Conservation (phyloP, 2,329 filamentous ascomycete genomes). For the Nectriaceae sp. region DNA sequence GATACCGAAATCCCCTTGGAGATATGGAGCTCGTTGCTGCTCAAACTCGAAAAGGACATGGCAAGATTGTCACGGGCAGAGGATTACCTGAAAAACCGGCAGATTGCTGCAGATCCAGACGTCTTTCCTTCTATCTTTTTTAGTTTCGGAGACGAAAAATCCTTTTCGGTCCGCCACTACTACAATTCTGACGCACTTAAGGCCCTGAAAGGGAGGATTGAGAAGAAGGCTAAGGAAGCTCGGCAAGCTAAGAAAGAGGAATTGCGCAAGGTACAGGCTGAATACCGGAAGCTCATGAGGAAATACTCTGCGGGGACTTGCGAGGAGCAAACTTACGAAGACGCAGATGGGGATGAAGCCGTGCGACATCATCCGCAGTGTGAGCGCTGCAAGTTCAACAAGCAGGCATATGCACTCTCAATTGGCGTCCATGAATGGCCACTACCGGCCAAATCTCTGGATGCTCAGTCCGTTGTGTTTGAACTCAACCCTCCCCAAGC, state of each 20-base stretch:
- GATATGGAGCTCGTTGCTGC: slow-evolving; percentile 45
- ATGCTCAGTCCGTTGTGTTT: slow-evolving; percentile 52
- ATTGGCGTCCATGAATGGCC: slow-evolving; percentile 61
- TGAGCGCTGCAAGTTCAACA: slow-evolving; percentile 35
- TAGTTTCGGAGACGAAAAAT: slow-evolving; percentile 13
- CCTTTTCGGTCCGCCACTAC: slow-evolving; percentile 24
- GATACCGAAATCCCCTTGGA: slow-evolving; percentile 42
- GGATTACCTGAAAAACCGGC: slow-evolving; percentile 35
- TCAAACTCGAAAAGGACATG: slow-evolving; percentile 48
- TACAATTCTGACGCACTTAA: slow-evolving; percentile 35
- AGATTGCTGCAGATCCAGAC: neutral
- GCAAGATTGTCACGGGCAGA: slow-evolving; percentile 47
- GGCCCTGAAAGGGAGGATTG: slow-evolving; percentile 37
- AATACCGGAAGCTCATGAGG: slow-evolving; percentile 13
- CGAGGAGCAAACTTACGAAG: slow-evolving; percentile 1
- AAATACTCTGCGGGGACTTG: slow-evolving; percentile 6
- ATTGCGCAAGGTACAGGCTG: slow-evolving; percentile 7
- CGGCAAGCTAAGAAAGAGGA: slow-evolving; percentile 13
- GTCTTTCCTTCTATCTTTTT: slow-evolving; percentile 13
- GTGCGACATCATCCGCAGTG: slow-evolving; percentile 28
- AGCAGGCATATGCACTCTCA: slow-evolving; percentile 36
- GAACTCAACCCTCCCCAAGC: slow-evolving; percentile 48
- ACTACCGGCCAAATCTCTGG: slow-evolving; percentile 36
- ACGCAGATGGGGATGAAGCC: neutral
- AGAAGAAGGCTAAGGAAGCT: slow-evolving; percentile 33